phyloP scores from a whole-genome alignment of 345 rosid genomes.

The Laguncularia racemosa region DNA sequence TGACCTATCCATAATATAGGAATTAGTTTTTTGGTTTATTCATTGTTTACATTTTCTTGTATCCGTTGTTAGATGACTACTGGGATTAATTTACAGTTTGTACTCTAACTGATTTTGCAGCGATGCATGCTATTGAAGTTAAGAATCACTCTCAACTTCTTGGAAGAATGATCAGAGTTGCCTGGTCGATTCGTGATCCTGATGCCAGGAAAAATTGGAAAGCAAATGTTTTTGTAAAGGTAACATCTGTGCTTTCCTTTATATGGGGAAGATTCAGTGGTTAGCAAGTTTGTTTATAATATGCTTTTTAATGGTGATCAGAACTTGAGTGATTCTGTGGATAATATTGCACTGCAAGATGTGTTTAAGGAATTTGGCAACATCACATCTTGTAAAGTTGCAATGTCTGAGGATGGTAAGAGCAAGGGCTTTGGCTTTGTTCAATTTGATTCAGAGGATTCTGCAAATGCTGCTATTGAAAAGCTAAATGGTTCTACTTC shows the following conservation, averaged over 20 bases:
- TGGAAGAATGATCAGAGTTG: slow-evolving; percentile 61
- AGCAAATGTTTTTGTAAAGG: slow-evolving; percentile 79
- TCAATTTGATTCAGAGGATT: slow-evolving; percentile 47
- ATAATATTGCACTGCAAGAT: slow-evolving; percentile 36
- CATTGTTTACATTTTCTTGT: too few relatives aligned
- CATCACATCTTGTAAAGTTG: slow-evolving; percentile 62
- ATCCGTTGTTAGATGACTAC: too few relatives aligned
- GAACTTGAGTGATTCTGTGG: slow-evolving; percentile 54
- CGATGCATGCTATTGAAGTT: slow-evolving; percentile 46
- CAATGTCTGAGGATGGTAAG: slow-evolving; percentile 47
- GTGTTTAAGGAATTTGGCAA: slow-evolving; percentile 52
- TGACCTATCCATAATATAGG: too few relatives aligned
- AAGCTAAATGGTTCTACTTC: slow-evolving; percentile 34
- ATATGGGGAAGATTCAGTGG: background rate
- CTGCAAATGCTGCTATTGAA: slow-evolving; percentile 65
- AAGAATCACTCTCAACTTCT: slow-evolving; percentile 49
- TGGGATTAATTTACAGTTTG: too few relatives aligned
- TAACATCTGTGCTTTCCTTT: slow-evolving; percentile 6
- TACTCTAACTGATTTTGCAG: slow-evolving; percentile 22
- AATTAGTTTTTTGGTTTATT: too few relatives aligned
- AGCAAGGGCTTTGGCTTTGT: slow-evolving; percentile 73
- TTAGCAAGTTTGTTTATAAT: background rate
- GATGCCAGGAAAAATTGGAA: slow-evolving; percentile 60
- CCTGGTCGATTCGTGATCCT: slow-evolving; percentile 67
- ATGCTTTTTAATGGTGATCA: slow-evolving; percentile 9